Percentiles rank a stretch among this genome's conserved stretches.
Evolutionary conservation across 805 yeast genomes (phyloP).

Genomic region (Pichia nanzhaoensis): DNA sequence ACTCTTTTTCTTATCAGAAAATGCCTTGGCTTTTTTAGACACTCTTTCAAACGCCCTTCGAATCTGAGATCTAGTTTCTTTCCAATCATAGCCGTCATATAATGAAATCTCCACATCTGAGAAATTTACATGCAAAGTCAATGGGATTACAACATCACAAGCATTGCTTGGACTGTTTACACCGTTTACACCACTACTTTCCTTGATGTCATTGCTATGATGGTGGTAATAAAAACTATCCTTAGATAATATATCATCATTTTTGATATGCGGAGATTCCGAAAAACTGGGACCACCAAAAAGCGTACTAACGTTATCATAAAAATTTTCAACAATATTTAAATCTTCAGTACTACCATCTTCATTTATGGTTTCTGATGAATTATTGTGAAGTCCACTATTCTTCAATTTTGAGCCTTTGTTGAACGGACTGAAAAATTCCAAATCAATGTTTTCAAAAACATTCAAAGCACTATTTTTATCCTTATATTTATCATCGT

Average conservation of each 20-base stretch:
- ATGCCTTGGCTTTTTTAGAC: slow-evolving; percentile 38
- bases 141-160: slow-evolving; percentile 20
- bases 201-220: background rate
- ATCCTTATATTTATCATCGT: slow-evolving; percentile 50
- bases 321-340: slow-evolving; percentile 26
- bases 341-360: slow-evolving; percentile 9
- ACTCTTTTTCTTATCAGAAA: background rate
- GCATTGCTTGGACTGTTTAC: background rate
- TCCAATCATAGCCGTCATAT: slow-evolving; percentile 93
- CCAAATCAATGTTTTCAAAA: slow-evolving; percentile 35
- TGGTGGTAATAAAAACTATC: slow-evolving; percentile 18
- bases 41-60: slow-evolving; percentile 57
- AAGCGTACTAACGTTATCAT: slow-evolving; percentile 13
- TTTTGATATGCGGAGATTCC: background rate
- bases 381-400: background rate
- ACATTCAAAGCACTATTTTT: slow-evolving; percentile 33
- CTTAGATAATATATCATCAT: slow-evolving; percentile 15
- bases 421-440: slow-evolving; percentile 20
- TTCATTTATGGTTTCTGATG: background rate
- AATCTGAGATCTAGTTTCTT: slow-evolving; percentile 62
- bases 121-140: slow-evolving; percentile 29
- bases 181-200: too few relatives aligned
- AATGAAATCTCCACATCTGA: slow-evolving; percentile 41
- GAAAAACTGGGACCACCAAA: slow-evolving; percentile 1
- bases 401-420: background rate